These are phyloP conservation scores for Diplodia seriata DNA, from an alignment of 2,329 filamentous ascomycete species.

Conservation along the genomic window DNA sequence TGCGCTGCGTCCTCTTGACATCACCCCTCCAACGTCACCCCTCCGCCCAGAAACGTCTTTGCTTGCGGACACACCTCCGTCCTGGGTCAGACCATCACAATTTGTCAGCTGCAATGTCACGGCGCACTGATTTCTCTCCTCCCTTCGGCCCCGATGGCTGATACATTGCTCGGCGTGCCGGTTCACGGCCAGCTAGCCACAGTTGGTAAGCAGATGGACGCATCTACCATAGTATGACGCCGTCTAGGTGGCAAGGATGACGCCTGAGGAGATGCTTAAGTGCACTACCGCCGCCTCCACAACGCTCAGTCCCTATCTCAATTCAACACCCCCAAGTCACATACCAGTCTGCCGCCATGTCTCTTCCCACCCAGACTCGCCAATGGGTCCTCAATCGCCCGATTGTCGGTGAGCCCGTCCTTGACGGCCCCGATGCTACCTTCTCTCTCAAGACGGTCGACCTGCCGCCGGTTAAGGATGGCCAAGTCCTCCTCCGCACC, in stretches of 20 bases:
- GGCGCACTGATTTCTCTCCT: not conserved
- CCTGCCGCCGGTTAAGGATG: constrained; percentile 46
- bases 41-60: not conserved
- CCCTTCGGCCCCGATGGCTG: not conserved
- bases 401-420: constrained; percentile 46
- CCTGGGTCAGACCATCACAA: not conserved
- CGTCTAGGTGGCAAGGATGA: not conserved
- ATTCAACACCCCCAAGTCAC: not conserved
- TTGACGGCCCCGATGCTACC: constrained; percentile 49
- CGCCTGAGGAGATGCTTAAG: constrained; percentile 5
- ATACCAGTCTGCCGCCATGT: not conserved
- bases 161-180: not conserved
- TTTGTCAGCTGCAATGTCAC: constrained; percentile 10
- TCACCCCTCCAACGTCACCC: not conserved
- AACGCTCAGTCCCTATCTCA: not conserved
- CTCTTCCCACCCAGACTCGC: constrained; percentile 38
- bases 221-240: not conserved
- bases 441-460: constrained; percentile 49
- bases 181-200: not conserved
- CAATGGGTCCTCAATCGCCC: constrained; percentile 56
- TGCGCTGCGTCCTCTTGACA: not conserved
- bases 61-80: not conserved
- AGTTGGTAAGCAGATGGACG: not conserved
- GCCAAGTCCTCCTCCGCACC: constrained; percentile 56
- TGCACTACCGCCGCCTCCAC: not conserved